A percentile compares a stretch with the other conserved stretches of the same genome.
phyloP scores from a whole-genome alignment of 148 eudicot species.

The Rhododendron kiyosumense region DNA sequence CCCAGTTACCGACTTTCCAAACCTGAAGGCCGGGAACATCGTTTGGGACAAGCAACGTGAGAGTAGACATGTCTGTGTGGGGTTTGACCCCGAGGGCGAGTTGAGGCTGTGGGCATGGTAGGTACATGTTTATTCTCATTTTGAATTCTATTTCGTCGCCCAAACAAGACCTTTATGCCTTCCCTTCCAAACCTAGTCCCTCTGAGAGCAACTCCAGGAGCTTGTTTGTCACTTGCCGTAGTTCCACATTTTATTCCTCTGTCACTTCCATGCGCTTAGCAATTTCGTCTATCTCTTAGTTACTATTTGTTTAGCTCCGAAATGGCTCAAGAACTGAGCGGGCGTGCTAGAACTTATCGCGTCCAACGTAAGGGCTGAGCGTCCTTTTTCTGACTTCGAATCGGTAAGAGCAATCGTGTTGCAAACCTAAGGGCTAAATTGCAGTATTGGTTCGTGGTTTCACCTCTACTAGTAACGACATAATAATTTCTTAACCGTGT shows the following conservation, averaged over 20 bases:
- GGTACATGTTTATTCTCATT: constrained; percentile 56
- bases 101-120: constrained; percentile 44
- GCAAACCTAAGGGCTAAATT: no score
- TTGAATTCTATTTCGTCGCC: constrained; percentile 30
- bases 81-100: constrained; percentile 47
- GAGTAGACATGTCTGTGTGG: constrained; percentile 47
- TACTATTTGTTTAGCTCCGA: no score
- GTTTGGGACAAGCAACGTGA: constrained; percentile 39
- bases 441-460: no score
- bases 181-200: constrained; percentile 32
- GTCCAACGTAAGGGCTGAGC: no score
- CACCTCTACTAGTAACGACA: no score
- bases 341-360: no score
- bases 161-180: constrained; percentile 18
- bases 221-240: constrained; percentile 22
- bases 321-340: no score
- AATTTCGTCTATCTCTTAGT: not conserved
- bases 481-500: no score
- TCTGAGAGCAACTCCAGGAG: constrained; percentile 29
- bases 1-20: constrained; percentile 44
- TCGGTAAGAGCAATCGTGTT: no score
- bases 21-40: constrained; percentile 44
- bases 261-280: constrained; percentile 24
- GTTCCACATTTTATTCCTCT: constrained; percentile 30
- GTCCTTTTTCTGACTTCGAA: no score